A percentile compares a stretch with the other conserved stretches of the same genome.
Evolutionary conservation across 106 monocot species (phyloP).

Genomic region (Dactylorhiza incarnata): DNA sequence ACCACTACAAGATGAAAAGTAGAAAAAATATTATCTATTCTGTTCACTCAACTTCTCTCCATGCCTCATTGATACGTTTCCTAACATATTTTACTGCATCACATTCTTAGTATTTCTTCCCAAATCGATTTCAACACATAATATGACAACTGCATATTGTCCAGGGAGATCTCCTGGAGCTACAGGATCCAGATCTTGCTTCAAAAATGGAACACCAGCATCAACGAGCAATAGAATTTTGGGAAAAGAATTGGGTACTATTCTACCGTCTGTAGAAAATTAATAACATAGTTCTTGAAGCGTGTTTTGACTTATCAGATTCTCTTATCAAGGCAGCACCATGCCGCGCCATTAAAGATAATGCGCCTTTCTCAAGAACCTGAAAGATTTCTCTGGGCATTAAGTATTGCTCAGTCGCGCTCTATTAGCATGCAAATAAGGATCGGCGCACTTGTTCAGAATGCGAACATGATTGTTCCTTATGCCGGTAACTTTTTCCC

Average conservation of each 20-base stretch:
- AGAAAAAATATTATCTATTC: not conserved
- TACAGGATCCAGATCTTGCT: slow-evolving; percentile 68
- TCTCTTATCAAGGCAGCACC: slow-evolving; percentile 42
- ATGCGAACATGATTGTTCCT: slow-evolving; percentile 77
- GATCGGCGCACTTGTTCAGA: slow-evolving; percentile 76
- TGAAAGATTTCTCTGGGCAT: slow-evolving; percentile 92
- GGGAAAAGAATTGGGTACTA: slow-evolving; percentile 92
- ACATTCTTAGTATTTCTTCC: not conserved
- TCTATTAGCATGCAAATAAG: slow-evolving; percentile 51
- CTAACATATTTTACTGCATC: not conserved
- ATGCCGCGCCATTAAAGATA: slow-evolving; percentile 79
- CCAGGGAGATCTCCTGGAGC: slow-evolving; percentile 78
- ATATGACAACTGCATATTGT: slow-evolving; percentile 8
- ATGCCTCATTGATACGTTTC: not conserved
- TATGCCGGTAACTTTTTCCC: slow-evolving; percentile 66
- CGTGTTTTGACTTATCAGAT: slow-evolving; percentile 6
- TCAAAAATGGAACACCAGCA: slow-evolving; percentile 50
- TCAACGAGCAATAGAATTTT: slow-evolving; percentile 67
- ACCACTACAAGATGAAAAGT: no score
- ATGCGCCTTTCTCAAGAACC: slow-evolving; percentile 76
- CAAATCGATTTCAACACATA: not conserved
- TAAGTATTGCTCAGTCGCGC: slow-evolving; percentile 77
- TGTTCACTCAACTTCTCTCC: not conserved
- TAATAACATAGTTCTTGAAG: slow-evolving; percentile 7
- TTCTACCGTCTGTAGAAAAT: not conserved